Evolutionary conservation across 1,139 yeast genomes (phyloP), one percentile per base, ranked within the genome.

Genomic region (Magnusiomyces paraingens): DNA sequence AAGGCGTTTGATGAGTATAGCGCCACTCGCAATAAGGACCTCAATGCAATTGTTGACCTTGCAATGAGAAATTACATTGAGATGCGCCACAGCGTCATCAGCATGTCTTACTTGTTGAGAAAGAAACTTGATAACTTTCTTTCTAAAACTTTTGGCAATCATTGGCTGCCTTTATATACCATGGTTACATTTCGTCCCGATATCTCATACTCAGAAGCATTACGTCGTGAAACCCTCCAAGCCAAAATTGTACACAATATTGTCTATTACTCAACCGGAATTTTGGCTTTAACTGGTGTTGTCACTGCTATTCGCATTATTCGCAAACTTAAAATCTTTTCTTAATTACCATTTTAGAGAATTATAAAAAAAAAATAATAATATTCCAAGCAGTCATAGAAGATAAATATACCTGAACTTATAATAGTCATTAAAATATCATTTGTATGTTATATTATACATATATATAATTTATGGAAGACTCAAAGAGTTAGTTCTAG

Each of bases 171-270:
- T 1, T 72, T 91, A 64, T 91, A 91, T 68, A 83, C 96, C 10
- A 90, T 91, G 97, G 86, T 91, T 2, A 85, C 95, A 0, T 91
- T 91, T 70, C 75, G 96, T 59, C 83, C 85, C 12, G 96, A 90
- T 64, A 85, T 90, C 40, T 73, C 85, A 2, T 91, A 91, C 65
- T 78, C 90, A 1, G 74, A 75, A 53, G 96, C 96, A 0, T 76
- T 87, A 21, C 70, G 68, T n/a, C 76, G 69, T 67, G 59, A 75
- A 75, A 56, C 89, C 80, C 64, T 76, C 72, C 58, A 72, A 62
- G 52, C 77, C 79, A 38, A 36, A 12, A 52, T 66, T 38, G 56
- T 64, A 12, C 54, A 41, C 15, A 48, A 52, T 40, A 43, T 51
- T 20, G 58, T 56, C 18, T 40, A 42, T n/a, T 52, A 42, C 46